A percentile compares a stretch with the other conserved stretches of the same genome.
phyloP scores from a whole-genome alignment of 768 basidiomycete species.

The Astraeus odoratus region DNA sequence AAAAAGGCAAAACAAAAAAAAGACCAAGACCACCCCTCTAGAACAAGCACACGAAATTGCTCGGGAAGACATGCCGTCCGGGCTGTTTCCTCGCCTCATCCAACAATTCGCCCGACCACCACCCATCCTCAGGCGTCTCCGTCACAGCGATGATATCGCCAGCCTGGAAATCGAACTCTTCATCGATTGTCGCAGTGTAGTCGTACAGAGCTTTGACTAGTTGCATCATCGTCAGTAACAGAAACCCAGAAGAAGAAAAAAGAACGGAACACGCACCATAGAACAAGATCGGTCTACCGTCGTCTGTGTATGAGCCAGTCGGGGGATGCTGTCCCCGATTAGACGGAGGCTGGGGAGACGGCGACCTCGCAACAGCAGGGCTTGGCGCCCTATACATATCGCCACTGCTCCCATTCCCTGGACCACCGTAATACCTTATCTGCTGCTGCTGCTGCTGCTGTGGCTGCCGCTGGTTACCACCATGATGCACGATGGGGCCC shows the following conservation, averaged over 20 bases:
- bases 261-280: slow-evolving; percentile 64
- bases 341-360: slow-evolving; percentile 45
- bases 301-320: slow-evolving; percentile 77
- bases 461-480: not conserved
- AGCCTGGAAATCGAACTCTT: slow-evolving; percentile 94
- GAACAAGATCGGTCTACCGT: slow-evolving; percentile 77
- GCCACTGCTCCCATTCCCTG: not conserved
- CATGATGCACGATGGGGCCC: not conserved
- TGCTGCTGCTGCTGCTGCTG: not conserved
- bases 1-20: no score
- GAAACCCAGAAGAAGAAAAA: not conserved
- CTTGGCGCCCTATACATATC: slow-evolving; percentile 36
- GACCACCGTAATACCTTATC: not conserved
- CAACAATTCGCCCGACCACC: slow-evolving; percentile 93
- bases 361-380: slow-evolving; percentile 38
- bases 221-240: slow-evolving; percentile 1
- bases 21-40: no score
- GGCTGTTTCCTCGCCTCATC: slow-evolving; percentile 65
- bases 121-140: slow-evolving; percentile 89
- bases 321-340: slow-evolving; percentile 37
- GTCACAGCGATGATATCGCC: slow-evolving; percentile 96
- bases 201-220: slow-evolving; percentile 87
- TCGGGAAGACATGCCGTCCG: slow-evolving; percentile 78
- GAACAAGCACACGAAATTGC: slow-evolving; percentile 82
- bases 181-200: slow-evolving; percentile 76